Evolutionary conservation across 2,329 filamentous ascomycete genomes (phyloP), one percentile per base, ranked within the genome.

Genomic region (Graphilbum fragrans): DNA sequence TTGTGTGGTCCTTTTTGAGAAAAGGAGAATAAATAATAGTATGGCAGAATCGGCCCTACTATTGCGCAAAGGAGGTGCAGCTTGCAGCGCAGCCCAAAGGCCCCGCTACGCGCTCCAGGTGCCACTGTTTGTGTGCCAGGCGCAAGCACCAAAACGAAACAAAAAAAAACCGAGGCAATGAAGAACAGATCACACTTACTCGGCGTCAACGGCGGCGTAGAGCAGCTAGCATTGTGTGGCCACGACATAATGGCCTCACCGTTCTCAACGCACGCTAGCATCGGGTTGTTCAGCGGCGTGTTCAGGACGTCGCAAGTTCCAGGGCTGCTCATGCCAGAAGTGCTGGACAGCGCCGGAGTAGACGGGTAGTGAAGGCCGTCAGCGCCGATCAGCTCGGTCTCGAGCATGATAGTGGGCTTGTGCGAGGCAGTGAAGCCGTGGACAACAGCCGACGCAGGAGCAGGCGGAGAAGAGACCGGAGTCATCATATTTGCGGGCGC

Each of bases 161-260:
- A 39, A 44, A 37, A 38, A 39, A 35, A 16, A 14, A 41, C 5
- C 39, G 41, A 41, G 27, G 27, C 17, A 45, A 44, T 36, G 19
- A 39, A 44, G 47, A 47, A 41, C 31, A 38, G 35, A 35, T 45
- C 20, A 18, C 22, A 76, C 86, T 68, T 80, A 94, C 86, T 78
- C 74, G 88, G 87, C 54, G 86, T 93, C 74, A 94, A 77, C 20
- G 86, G 86, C 39, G 88, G 87, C 25, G 88, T 94, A 44, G 75
- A 74, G 45, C 78, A 81, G 58, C 73, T 78, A 43, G n/a, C n/a
- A n/a, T n/a, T n/a, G n/a, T n/a, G 10, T 5, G 81, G 70, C 82
- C 86, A 93, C 53, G 90, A 83, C 49, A 82, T 69, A 49, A 69
- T 70, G 40, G 83, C 74, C 49, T 81, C 73, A 45, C 79, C 70